Evolutionary conservation across 805 yeast species (phyloP).

Genomic region (Danielozyma ontarioensis): DNA sequence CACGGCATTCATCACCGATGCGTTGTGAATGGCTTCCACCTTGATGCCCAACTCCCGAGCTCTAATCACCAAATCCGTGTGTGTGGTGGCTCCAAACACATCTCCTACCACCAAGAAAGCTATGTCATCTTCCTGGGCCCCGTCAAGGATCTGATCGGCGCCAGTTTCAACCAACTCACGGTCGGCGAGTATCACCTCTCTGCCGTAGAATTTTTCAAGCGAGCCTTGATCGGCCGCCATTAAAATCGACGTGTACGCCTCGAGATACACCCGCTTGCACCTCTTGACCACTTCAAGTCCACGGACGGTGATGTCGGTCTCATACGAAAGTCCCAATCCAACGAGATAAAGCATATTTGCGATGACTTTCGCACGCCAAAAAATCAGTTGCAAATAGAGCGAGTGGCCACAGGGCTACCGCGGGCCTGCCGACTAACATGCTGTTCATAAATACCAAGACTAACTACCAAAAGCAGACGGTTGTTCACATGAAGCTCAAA

Average conservation of each 20-base stretch:
- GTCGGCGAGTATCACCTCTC: slow-evolving; percentile 83
- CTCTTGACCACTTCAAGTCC: slow-evolving; percentile 80
- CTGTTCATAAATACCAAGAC: background rate
- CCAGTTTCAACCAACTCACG: slow-evolving; percentile 91
- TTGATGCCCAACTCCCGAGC: slow-evolving; percentile 80
- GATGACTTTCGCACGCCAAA: background rate
- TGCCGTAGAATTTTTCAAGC: slow-evolving; percentile 80
- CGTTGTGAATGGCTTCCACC: slow-evolving; percentile 86
- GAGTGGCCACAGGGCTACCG: background rate
- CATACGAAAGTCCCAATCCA: slow-evolving; percentile 89
- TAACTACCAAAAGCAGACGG: background rate
- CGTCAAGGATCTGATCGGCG: slow-evolving; percentile 73
- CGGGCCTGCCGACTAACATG: background rate
- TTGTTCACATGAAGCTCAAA: no score
- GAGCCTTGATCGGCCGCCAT: slow-evolving; percentile 83
- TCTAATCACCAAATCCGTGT: slow-evolving; percentile 86
- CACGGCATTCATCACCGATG: slow-evolving; percentile 96
- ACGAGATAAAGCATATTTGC: slow-evolving; percentile 77
- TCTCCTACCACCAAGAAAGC: slow-evolving; percentile 97
- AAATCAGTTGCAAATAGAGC: slow-evolving; percentile 1
- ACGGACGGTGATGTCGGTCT: slow-evolving; percentile 87
- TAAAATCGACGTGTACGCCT: slow-evolving; percentile 90
- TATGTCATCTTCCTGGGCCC: slow-evolving; percentile 75
- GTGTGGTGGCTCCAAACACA: slow-evolving; percentile 97
- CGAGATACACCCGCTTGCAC: slow-evolving; percentile 89